These are phyloP conservation scores for Chaetomidium leptoderma DNA, from an alignment of 495 filamentous ascomycete species.

Conservation along the genomic window DNA sequence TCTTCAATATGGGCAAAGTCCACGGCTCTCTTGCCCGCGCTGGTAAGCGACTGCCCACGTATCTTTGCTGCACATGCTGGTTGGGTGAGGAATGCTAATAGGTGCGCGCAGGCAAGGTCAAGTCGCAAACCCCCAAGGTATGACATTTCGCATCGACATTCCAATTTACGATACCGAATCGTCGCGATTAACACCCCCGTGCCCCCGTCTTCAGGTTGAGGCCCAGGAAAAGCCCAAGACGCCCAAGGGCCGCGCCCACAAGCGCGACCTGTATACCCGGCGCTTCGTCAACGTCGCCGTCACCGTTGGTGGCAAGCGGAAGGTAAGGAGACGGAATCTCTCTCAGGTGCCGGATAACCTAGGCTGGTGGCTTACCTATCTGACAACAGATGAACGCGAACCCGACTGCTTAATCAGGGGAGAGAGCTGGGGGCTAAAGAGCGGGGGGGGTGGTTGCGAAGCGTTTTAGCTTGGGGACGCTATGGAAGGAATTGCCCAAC, in stretches of 20 bases:
- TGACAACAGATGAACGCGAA: conserved; percentile 48
- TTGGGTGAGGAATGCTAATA: background rate
- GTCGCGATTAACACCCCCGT: background rate
- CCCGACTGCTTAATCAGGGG: conserved; percentile 38
- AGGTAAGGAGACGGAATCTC: conserved; percentile 55
- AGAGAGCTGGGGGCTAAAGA: background rate
- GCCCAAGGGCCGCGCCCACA: conserved; percentile 97
- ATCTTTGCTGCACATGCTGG: background rate
- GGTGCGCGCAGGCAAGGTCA: conserved; percentile 39
- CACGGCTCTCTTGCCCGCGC: conserved; percentile 94
- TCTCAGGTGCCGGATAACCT: conserved; percentile 46
- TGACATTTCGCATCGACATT: background rate
- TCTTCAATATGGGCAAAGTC: conserved; percentile 79
- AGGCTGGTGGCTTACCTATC: background rate
- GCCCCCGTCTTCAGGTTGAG: conserved; percentile 59
- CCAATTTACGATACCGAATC: background rate
- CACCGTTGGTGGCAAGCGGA: conserved; percentile 93
- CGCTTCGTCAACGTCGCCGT: conserved; percentile 98
- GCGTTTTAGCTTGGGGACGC: background rate
- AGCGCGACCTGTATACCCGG: conserved; percentile 92
- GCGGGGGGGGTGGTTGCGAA: background rate
- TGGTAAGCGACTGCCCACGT: conserved; percentile 45
- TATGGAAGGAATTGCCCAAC: conserved; percentile 2
- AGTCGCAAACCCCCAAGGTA: conserved; percentile 52
- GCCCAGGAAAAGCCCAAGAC: conserved; percentile 83